Conservation (phyloP, 1,284 basidiomycete genomes). For the Schizophyllum amplum region DNA sequence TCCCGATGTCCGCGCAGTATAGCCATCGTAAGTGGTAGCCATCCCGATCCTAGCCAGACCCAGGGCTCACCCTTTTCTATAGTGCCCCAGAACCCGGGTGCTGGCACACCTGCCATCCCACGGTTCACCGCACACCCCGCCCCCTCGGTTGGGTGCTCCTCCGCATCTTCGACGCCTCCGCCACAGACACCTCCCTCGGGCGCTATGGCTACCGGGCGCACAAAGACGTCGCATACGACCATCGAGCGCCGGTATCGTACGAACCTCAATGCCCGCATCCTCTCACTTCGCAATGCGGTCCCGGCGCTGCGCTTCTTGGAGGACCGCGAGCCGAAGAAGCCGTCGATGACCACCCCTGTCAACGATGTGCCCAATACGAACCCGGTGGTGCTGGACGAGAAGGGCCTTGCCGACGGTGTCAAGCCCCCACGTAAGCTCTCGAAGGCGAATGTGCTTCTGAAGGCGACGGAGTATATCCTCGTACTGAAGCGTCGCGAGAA, state of each 20-base stretch:
- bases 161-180: conserved; percentile 15
- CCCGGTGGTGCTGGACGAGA: conserved; percentile 25
- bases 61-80: not conserved
- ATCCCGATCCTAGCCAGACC: not conserved
- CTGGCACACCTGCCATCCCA: conserved; percentile 23
- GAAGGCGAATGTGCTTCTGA: conserved; percentile 77
- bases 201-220: conserved; percentile 31
- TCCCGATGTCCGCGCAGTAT: conserved; percentile 31
- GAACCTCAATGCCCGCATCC: conserved; percentile 85
- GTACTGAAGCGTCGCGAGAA: conserved; percentile 69
- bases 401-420: conserved; percentile 76
- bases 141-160: conserved; percentile 19
- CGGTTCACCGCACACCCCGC: conserved; percentile 13
- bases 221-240: conserved; percentile 87
- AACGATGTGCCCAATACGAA: conserved; percentile 23
- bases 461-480: conserved; percentile 77
- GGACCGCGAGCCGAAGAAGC: conserved; percentile 36
- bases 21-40: conserved; percentile 9
- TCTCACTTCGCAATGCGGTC: conserved; percentile 73
- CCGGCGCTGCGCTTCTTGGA: conserved; percentile 73
- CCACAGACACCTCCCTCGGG: conserved; percentile 9
- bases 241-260: conserved; percentile 88
- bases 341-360: conserved; percentile 27
- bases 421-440: conserved; percentile 78
- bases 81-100: conserved; percentile 18